Evolutionary conservation across 208 protist species (phyloP).

Genomic region (Acanthamoeba lenticulata): DNA sequence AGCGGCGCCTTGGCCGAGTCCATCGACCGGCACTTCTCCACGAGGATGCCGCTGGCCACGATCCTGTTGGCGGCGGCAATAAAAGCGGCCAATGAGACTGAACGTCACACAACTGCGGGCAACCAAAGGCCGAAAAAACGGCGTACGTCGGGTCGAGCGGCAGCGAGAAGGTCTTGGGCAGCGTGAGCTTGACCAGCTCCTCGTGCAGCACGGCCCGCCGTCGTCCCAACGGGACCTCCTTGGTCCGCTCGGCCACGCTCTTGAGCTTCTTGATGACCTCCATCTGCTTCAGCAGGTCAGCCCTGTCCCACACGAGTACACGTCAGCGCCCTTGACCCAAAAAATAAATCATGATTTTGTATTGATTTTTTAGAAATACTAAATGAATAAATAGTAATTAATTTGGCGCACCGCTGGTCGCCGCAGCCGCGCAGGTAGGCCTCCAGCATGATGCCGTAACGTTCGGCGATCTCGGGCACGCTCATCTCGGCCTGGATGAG

Average conservation of each 20-base stretch:
- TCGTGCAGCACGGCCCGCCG: conserved; percentile 61
- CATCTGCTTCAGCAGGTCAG: conserved; percentile 52
- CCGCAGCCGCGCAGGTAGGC: conserved; percentile 79
- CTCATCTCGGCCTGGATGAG: conserved; percentile 83
- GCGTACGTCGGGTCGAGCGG: conserved; percentile 66
- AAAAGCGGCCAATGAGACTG: too few species aligned
- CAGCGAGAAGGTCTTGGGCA: conserved; percentile 42
- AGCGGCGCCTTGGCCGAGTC: conserved; percentile 83
- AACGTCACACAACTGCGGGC: too few species aligned
- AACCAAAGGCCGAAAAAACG: too few species aligned
- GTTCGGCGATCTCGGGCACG: conserved; percentile 73
- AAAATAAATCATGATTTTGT: too few species aligned
- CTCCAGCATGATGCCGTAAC: conserved; percentile 84
- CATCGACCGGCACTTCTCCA: conserved; percentile 80
- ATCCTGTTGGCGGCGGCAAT: conserved; percentile 65
- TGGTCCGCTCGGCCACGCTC: conserved; percentile 2
- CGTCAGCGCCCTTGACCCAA: too few species aligned
- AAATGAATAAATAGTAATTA: too few species aligned
- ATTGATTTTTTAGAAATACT: too few species aligned
- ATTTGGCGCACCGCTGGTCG: conserved; percentile 35
- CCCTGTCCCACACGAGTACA: neutral
- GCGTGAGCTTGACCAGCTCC: conserved; percentile 37
- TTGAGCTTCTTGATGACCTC: conserved; percentile 63
- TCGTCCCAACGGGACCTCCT: conserved; percentile 44
- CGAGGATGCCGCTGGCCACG: conserved; percentile 72